A percentile compares a stretch with the other conserved stretches of the same genome.
Conservation (phyloP, 2,329 filamentous ascomycete genomes). For the Trichoderma atrobrunneum region DNA sequence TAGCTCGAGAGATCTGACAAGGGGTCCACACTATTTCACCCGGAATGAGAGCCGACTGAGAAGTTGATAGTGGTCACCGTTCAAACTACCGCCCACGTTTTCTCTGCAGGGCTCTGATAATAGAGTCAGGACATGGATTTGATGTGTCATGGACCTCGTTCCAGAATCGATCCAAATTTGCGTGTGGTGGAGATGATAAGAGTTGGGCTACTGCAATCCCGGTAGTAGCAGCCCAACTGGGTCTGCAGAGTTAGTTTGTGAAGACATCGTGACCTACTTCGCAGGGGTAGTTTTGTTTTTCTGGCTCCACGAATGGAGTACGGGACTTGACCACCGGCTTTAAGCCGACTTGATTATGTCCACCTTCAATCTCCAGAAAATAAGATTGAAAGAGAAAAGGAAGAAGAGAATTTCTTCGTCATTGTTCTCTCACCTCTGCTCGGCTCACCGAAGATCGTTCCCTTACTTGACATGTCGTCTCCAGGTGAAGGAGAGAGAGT, state of each 20-base stretch:
- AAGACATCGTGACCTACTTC: constrained; percentile 18
- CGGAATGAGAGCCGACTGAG: constrained; percentile 10
- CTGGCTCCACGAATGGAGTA: constrained; percentile 1
- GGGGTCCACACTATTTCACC: constrained; percentile 1
- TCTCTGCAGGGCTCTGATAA: neutral
- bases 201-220: constrained; percentile 6
- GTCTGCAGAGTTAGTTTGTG: constrained; percentile 6
- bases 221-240: constrained; percentile 14
- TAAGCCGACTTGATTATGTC: neutral
- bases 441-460: neutral
- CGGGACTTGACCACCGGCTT: neutral
- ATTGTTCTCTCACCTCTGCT: neutral
- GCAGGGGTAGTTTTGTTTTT: constrained; percentile 4
- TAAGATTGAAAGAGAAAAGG: neutral
- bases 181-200: constrained; percentile 14
- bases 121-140: constrained; percentile 6
- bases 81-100: neutral
- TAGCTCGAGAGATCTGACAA: constrained; percentile 16
- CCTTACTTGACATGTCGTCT: neutral
- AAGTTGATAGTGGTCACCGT: neutral
- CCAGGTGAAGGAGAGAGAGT: neutral
- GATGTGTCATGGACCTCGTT: constrained; percentile 25
- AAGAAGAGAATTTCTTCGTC: neutral
- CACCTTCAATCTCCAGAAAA: neutral
- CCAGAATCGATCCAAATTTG: constrained; percentile 15